Base-by-base conservation (phyloP, 2,329 filamentous ascomycete species). In the Hymenoscyphus fraxineus region DNA sequence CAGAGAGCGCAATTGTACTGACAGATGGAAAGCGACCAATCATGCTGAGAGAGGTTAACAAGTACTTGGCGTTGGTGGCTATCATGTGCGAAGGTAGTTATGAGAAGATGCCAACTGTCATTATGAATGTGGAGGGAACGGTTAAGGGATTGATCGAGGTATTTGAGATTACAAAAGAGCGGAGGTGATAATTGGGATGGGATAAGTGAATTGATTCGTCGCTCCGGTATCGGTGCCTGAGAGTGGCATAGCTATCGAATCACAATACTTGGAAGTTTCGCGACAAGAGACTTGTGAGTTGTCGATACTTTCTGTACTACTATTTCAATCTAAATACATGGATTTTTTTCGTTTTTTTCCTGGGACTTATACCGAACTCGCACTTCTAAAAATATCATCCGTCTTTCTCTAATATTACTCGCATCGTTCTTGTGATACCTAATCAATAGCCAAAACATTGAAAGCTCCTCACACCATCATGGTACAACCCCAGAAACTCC, bases 81-180 rank as follows among this genome's bases (percentile, higher is more conserved):
- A 89, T 96, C 67, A 93, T 94, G 90, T 90, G 89, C 75, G 90
- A 94, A 74, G 91, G 91, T 62, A 90, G 88, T 35, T 91, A 92
- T 71, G 89, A 93, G 74, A 91, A 91, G 80, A 92, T 94, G 80
- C 89, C 90, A 3, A 80, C 93, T 67, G 90, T 96, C 67, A 92
- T 93, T 71, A 92, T 94, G 85, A 95, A 96, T 72, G 90, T 94
- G 2, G 89, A 92, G 72, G 88, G 91, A 0, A 89, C 93, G 39
- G 90, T 93, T 59, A 87, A 91, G 72, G 91, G 91, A 0, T 77
- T 96, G 73, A 86, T 87, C 47, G 87, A 93, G 74, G 92, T 95
- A 67, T 95, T 95, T 72, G 84, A 88, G 72, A 88, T 90, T 65
- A 89, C 86, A 9, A 88, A 87, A 75, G 80, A 82, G 62, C 85